Evolutionary conservation across 768 basidiomycete species (phyloP), one percentile per base, ranked within the genome.

Genomic region (Suillus americanus): DNA sequence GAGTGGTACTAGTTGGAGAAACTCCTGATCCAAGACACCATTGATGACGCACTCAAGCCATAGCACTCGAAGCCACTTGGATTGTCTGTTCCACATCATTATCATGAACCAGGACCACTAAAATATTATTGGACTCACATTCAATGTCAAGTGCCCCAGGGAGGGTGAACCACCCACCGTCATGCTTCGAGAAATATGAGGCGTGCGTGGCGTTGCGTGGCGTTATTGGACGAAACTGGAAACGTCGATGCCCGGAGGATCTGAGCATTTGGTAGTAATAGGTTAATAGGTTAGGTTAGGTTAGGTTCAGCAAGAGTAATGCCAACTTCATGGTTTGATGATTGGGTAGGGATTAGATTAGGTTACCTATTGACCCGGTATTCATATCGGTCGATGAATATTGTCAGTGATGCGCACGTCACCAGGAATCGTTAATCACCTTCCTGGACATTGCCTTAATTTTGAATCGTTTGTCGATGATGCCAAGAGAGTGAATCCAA

Each of bases 1-100:
- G 81, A 67, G 38, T 83, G 73, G 69, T 86, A 87, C 0, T 85
- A 84, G 70, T 80, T 76, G 3, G 85, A 85, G 75, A 88, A 87
- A 67, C 84, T 82, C 33, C 72, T 70, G 63, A 87, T 82, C 85
- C 86, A 86, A 28, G 79, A 70, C 23, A 86, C 85, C 85, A 87
- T 86, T 4, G 79, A 70, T 5, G 84, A 68, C 1, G 79, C 73
- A 62, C 78, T 81, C 69, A 85, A 69, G 13, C 83, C 85, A 64
- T 84, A 86, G 72, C 86, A 86, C 46, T 73, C 76, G 3, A 80
- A 78, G 25, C 82, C 83, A 67, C 74, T 78, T 6, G 83, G 81
- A 69, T 82, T 83, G 62, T 85, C 83, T 86, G 62, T 23, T 8
- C 14, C 37, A 28, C 16, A 53, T 51, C 53, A 18, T 28, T 7